Evolutionary conservation across 805 yeast species (phyloP).

Genomic region (Ogataea trehalophila): DNA sequence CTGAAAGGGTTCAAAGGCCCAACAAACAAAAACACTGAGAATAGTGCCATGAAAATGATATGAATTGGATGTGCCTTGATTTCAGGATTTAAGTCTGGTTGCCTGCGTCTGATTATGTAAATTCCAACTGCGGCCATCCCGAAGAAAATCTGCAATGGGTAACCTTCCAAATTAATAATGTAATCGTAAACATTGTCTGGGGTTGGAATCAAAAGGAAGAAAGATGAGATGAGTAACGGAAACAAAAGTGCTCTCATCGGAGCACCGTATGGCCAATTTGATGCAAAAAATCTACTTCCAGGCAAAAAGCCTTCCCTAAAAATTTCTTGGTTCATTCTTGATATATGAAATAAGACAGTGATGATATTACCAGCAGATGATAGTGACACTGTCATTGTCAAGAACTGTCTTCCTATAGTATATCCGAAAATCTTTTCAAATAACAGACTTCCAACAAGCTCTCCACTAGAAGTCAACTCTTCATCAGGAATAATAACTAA

Average conservation of each 20-base stretch:
- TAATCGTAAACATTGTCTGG: conserved; percentile 48
- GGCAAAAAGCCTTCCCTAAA: conserved; percentile 55
- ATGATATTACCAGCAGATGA: conserved; percentile 55
- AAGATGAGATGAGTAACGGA: conserved; percentile 37
- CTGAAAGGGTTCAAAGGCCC: conserved; percentile 46
- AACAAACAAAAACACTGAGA: conserved; percentile 44
- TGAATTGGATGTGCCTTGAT: conserved; percentile 49
- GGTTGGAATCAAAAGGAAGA: conserved; percentile 38
- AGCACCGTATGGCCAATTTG: conserved; percentile 51
- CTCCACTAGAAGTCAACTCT: conserved; percentile 41
- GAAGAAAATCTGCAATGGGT: conserved; percentile 45
- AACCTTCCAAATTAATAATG: conserved; percentile 48
- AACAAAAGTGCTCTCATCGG: conserved; percentile 44
- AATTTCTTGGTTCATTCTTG: conserved; percentile 52
- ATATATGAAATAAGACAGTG: conserved; percentile 48
- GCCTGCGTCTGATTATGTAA: conserved; percentile 47
- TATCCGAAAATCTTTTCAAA: conserved; percentile 49
- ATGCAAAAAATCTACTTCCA: conserved; percentile 43
- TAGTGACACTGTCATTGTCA: conserved; percentile 46
- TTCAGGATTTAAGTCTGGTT: conserved; percentile 45
- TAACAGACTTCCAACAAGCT: conserved; percentile 46
- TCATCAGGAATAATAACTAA: conserved; percentile 45
- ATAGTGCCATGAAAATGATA: conserved; percentile 38
- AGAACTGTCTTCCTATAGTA: conserved; percentile 41
- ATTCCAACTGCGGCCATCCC: conserved; percentile 53